A percentile compares a stretch with the other conserved stretches of the same genome.
Evolutionary conservation across 1,139 yeast genomes (phyloP).

Genomic region (Candida pseudoviswanathii): DNA sequence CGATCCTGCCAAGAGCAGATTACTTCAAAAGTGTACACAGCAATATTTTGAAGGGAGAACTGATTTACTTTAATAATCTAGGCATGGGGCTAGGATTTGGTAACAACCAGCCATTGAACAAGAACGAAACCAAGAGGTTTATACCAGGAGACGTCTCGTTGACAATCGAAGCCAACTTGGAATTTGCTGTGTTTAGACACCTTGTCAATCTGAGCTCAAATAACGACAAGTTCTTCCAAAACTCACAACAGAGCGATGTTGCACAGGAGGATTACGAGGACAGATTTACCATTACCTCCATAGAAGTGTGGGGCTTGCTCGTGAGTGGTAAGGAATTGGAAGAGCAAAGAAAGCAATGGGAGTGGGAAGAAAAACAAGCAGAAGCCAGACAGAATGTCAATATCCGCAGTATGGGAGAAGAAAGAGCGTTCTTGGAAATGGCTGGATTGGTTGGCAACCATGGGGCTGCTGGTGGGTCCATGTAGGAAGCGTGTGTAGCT

Average conservation of each 20-base stretch:
- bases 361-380: conserved; percentile 90
- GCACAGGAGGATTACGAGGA: conserved; percentile 58
- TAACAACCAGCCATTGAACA: conserved; percentile 58
- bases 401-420: conserved; percentile 69
- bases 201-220: conserved; percentile 34
- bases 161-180: conserved; percentile 75
- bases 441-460: conserved; percentile 84
- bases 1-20: conserved; percentile 67
- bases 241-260: conserved; percentile 24
- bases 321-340: conserved; percentile 76
- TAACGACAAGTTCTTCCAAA: conserved; percentile 29
- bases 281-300: conserved; percentile 67
- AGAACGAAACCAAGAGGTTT: conserved; percentile 39
- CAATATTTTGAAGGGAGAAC: conserved; percentile 32
- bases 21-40: conserved; percentile 44
- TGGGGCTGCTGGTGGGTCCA: conserved; percentile 53
- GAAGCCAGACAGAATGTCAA: conserved; percentile 74
- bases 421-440: conserved; percentile 84
- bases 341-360: conserved; percentile 79
- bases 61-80: conserved; percentile 63
- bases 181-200: conserved; percentile 79
- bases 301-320: conserved; percentile 90
- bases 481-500: neutral
- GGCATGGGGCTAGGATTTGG: conserved; percentile 89
- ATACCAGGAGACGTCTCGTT: conserved; percentile 74